Evolutionary conservation across 2,329 filamentous ascomycete genomes (phyloP).

Genomic region (Diaporthe sp.): DNA sequence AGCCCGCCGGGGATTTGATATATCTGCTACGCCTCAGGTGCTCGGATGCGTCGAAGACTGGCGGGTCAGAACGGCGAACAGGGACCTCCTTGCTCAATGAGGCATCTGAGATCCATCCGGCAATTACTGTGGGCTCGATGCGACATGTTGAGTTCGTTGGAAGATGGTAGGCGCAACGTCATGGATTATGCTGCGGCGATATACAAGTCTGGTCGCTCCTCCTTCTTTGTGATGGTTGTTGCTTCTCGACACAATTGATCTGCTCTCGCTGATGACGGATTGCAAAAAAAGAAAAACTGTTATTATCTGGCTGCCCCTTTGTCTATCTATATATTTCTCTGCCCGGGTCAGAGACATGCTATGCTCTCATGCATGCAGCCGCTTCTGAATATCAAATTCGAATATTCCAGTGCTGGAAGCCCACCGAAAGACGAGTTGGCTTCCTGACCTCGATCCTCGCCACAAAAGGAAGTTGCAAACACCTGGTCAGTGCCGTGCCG

Average conservation of each 20-base stretch:
- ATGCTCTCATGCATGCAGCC: not conserved
- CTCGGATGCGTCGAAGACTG: conserved; percentile 4
- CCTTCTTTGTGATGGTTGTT: not conserved
- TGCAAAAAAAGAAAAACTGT: not conserved
- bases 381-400: not conserved
- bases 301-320: not conserved
- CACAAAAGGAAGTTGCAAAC: not conserved
- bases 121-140: conserved; percentile 25
- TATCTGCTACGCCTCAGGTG: conserved; percentile 18
- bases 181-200: not conserved
- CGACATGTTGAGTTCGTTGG: not conserved
- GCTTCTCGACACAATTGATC: not conserved
- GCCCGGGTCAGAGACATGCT: not conserved
- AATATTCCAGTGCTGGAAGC: not conserved
- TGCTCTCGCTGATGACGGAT: not conserved
- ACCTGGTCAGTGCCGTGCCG: not conserved
- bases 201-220: not conserved
- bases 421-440: not conserved
- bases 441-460: not conserved
- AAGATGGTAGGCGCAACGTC: not conserved
- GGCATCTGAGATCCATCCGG: conserved; percentile 16
- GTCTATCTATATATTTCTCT: not conserved
- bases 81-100: conserved; percentile 24
- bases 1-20: not conserved
- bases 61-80: conserved; percentile 16